phyloP scores from a whole-genome alignment of 2,329 filamentous ascomycete genomes.

The Madurella fahalii region DNA sequence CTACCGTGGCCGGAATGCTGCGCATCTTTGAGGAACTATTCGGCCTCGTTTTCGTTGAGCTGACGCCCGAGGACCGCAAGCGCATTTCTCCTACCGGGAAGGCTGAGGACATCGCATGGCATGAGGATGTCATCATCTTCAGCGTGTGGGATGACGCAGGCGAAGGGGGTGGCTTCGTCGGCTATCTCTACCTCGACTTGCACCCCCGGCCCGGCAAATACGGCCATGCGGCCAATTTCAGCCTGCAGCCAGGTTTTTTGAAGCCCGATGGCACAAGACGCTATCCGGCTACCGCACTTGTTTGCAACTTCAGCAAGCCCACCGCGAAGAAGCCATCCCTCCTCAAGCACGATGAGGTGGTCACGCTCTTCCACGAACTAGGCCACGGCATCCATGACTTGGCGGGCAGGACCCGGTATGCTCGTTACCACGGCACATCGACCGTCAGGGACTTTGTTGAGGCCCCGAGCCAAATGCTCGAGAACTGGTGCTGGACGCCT shows the following conservation, averaged over 20 bases:
- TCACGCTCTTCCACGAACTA: slow-evolving; percentile 76
- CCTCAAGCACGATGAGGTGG: slow-evolving; percentile 78
- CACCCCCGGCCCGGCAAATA: slow-evolving; percentile 80
- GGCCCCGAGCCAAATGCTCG: slow-evolving; percentile 68
- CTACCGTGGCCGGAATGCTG: slow-evolving; percentile 73
- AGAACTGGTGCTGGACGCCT: slow-evolving; percentile 72
- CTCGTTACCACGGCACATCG: slow-evolving; percentile 64
- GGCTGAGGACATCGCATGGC: slow-evolving; percentile 72
- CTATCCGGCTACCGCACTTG: slow-evolving; percentile 74
- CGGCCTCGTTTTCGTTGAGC: slow-evolving; percentile 71
- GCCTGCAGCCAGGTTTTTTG: slow-evolving; percentile 68
- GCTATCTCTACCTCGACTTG: slow-evolving; percentile 79
- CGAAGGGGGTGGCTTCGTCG: slow-evolving; percentile 68
- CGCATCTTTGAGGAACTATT: slow-evolving; percentile 81
- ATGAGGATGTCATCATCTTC: slow-evolving; percentile 77
- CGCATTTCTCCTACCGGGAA: slow-evolving; percentile 63
- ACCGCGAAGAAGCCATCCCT: slow-evolving; percentile 71
- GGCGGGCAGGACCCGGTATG: slow-evolving; percentile 57
- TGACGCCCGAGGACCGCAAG: slow-evolving; percentile 62
- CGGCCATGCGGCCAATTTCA: slow-evolving; percentile 81
- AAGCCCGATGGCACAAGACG: slow-evolving; percentile 63
- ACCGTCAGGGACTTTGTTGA: slow-evolving; percentile 68
- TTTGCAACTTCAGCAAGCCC: slow-evolving; percentile 84
- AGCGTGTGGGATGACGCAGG: slow-evolving; percentile 75
- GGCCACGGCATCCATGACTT: slow-evolving; percentile 69